These are phyloP conservation scores for Hericium coralloides DNA, from an alignment of 768 basidiomycete species.

Conservation along the genomic window DNA sequence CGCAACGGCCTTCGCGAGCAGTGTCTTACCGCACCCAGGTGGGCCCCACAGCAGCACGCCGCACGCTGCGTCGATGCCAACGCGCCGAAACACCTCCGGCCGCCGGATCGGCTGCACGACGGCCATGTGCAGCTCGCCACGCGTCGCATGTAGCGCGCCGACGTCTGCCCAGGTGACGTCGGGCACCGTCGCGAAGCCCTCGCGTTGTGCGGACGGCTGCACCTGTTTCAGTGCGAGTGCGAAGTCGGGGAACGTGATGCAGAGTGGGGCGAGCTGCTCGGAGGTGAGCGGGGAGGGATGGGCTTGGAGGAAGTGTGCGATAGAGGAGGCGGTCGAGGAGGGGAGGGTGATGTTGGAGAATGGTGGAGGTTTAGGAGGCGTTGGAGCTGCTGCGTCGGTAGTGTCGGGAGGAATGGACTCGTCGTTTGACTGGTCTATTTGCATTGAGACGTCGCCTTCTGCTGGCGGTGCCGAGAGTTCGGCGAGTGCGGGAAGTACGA, in stretches of 20 bases:
- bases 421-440: constrained; percentile 22
- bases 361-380: constrained; percentile 18
- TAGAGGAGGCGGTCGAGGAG: constrained; percentile 43
- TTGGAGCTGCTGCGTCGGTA: constrained; percentile 2
- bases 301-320: constrained; percentile 81
- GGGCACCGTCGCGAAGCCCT: constrained; percentile 96
- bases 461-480: constrained; percentile 13
- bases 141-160: constrained; percentile 77
- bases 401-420: constrained; percentile 1
- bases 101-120: constrained; percentile 91
- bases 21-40: constrained; percentile 95
- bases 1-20: constrained; percentile 97
- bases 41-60: constrained; percentile 99
- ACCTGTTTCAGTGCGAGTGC: constrained; percentile 72
- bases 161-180: constrained; percentile 94
- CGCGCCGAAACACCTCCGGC: constrained; percentile 80
- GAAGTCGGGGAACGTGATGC: constrained; percentile 80
- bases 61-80: constrained; percentile 87
- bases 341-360: constrained; percentile 30
- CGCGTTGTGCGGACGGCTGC: constrained; percentile 94
- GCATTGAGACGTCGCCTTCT: constrained; percentile 27
- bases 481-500: constrained; percentile 41
- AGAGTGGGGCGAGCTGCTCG: constrained; percentile 71
- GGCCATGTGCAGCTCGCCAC: constrained; percentile 95
- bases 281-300: constrained; percentile 77